phyloP scores from a whole-genome alignment of 2,329 filamentous ascomycete species.

The Cytospora schulzeri region DNA sequence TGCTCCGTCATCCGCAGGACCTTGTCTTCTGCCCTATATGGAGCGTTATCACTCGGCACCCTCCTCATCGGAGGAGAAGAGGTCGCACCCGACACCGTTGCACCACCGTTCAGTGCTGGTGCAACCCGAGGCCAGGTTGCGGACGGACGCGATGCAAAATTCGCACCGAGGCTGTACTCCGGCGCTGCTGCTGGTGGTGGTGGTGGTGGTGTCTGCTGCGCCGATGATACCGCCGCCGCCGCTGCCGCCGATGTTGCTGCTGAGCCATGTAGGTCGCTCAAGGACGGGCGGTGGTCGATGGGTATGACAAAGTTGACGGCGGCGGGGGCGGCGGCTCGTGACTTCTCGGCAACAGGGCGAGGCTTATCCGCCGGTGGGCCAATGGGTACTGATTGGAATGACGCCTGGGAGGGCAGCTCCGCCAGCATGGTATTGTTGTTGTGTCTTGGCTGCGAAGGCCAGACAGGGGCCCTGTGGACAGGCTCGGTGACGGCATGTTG shows the following conservation, averaged over 20 bases:
- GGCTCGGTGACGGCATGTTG: not conserved
- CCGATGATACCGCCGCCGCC: no score
- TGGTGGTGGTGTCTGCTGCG: no score
- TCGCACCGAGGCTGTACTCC: not conserved
- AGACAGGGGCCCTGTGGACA: no score
- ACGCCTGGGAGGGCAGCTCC: not conserved
- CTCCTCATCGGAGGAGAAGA: not conserved
- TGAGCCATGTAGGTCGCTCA: not conserved
- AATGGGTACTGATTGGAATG: not conserved
- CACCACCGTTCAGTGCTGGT: no score
- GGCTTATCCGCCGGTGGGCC: not conserved
- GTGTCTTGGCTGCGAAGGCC: no score
- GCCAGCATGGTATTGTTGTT: no score
- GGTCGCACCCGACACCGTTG: not conserved
- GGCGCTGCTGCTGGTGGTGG: not conserved
- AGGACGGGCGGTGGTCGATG: not conserved
- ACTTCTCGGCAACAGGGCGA: not conserved
- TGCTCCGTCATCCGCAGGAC: no score
- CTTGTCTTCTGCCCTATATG: no score
- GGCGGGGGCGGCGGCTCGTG: not conserved
- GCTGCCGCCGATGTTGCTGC: no score
- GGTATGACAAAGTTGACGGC: conserved; percentile 9
- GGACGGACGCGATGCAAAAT: not conserved
- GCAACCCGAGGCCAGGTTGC: not conserved
- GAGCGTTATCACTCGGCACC: not conserved